Evolutionary conservation across 331 rosid species (phyloP).

Genomic region (Pyracantha coccinea): DNA sequence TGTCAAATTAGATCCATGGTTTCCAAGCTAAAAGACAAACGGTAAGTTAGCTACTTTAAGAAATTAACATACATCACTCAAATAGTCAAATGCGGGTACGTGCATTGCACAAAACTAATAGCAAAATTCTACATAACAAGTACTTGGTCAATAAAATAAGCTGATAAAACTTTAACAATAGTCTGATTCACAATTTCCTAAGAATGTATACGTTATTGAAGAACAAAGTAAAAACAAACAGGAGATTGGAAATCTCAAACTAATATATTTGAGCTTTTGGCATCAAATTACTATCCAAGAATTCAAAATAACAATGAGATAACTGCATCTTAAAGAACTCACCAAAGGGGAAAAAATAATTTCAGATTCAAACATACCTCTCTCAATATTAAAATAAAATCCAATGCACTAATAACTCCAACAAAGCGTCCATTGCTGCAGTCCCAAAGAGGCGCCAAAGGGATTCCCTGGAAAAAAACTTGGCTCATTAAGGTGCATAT

Average conservation of each 20-base stretch:
- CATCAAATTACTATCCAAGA: neutral
- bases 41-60: conserved; percentile 13
- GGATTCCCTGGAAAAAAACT: conserved; percentile 58
- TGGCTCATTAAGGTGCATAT: conserved; percentile 15
- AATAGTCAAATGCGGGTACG: neutral
- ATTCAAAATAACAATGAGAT: neutral
- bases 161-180: neutral
- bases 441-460: conserved; percentile 97
- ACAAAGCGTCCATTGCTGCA: conserved; percentile 76
- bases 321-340: conserved; percentile 9
- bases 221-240: neutral
- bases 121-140: neutral
- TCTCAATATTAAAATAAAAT: conserved; percentile 88
- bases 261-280: neutral
- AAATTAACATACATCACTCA: conserved; percentile 5
- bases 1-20: conserved; percentile 86
- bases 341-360: conserved; percentile 11
- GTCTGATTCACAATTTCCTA: neutral
- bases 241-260: neutral
- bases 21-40: conserved; percentile 67
- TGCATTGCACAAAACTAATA: neutral
- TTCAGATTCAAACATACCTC: conserved; percentile 54
- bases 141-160: neutral
- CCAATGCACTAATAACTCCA: conserved; percentile 87
- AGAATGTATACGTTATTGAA: neutral